These are phyloP conservation scores for Penicillium longicatenatum DNA, from an alignment of 495 filamentous ascomycete genomes.

Conservation along the genomic window DNA sequence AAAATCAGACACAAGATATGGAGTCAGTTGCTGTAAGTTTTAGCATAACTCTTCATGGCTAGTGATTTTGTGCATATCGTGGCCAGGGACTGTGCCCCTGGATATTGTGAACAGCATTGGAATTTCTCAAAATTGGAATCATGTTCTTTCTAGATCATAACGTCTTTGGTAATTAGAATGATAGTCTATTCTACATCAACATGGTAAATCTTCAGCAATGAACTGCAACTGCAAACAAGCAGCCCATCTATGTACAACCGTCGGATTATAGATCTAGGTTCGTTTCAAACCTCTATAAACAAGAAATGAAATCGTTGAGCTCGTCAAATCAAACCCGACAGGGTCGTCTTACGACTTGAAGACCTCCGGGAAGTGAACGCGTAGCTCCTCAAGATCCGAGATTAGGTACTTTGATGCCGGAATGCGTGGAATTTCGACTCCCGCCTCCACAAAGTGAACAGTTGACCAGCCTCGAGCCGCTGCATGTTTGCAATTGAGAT, in stretches of 20 bases:
- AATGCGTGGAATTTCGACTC: constrained; percentile 55
- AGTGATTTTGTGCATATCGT: too few relatives aligned
- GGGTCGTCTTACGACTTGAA: constrained; percentile 53
- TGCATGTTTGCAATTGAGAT: constrained; percentile 70
- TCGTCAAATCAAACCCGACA: not conserved
- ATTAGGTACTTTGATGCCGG: constrained; percentile 70
- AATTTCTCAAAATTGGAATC: too few relatives aligned
- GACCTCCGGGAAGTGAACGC: constrained; percentile 71
- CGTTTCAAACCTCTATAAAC: not conserved
- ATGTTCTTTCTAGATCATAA: not conserved
- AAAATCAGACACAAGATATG: too few relatives aligned
- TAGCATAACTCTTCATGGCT: too few relatives aligned
- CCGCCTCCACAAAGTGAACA: constrained; percentile 79
- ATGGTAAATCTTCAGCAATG: not conserved
- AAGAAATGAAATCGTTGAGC: not conserved
- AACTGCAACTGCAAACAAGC: not conserved
- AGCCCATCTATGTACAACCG: not conserved
- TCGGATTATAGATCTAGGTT: not conserved
- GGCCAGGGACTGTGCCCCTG: too few relatives aligned
- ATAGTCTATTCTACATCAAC: not conserved
- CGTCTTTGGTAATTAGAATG: not conserved
- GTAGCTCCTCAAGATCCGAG: constrained; percentile 69
- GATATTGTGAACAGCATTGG: too few relatives aligned
- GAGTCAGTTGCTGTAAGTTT: too few relatives aligned
- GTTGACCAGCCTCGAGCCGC: constrained; percentile 77